Conservation (phyloP, 371 early-diverging fungal species). For the Catenaria anguillulae region DNA sequence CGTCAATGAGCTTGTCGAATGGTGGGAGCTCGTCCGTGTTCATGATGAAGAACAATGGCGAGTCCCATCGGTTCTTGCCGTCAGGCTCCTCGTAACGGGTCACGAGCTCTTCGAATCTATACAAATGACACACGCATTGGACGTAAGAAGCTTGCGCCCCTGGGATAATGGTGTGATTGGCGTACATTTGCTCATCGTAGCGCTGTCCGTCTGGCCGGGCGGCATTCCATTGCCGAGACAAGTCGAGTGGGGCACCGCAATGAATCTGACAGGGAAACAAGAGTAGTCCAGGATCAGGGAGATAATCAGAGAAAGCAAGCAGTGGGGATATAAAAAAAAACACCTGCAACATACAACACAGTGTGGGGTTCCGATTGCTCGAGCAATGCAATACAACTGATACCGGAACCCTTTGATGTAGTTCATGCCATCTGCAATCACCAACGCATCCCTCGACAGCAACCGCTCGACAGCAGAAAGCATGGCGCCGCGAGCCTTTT, state of each 20-base stretch:
- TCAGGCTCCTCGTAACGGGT: conserved; percentile 92
- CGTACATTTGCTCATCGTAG: conserved; percentile 36
- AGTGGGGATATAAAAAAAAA: not conserved
- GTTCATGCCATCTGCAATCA: conserved; percentile 85
- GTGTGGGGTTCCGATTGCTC: conserved; percentile 73
- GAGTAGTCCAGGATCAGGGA: no score
- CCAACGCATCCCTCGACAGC: conserved; percentile 59
- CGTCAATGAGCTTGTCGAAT: conserved; percentile 53
- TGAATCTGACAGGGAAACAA: conserved; percentile 31
- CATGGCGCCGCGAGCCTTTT: conserved; percentile 74
- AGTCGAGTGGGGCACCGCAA: conserved; percentile 47
- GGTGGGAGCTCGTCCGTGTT: conserved; percentile 47
- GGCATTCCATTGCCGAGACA: conserved; percentile 52
- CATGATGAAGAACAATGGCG: conserved; percentile 74
- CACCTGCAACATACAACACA: conserved; percentile 64
- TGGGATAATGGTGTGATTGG: not conserved
- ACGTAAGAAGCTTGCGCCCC: no score
- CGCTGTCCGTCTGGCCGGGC: conserved; percentile 17
- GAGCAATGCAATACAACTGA: conserved; percentile 83
- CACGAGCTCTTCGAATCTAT: conserved; percentile 64
- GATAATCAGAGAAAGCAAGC: conserved; percentile 4
- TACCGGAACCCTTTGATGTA: conserved; percentile 97
- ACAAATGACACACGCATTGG: not conserved
- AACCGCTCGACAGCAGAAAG: conserved; percentile 79
- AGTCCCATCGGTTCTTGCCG: conserved; percentile 79